Evolutionary conservation across 106 monocot species (phyloP), one percentile per base, ranked within the genome.

Genomic region (Gastrodia elata): DNA sequence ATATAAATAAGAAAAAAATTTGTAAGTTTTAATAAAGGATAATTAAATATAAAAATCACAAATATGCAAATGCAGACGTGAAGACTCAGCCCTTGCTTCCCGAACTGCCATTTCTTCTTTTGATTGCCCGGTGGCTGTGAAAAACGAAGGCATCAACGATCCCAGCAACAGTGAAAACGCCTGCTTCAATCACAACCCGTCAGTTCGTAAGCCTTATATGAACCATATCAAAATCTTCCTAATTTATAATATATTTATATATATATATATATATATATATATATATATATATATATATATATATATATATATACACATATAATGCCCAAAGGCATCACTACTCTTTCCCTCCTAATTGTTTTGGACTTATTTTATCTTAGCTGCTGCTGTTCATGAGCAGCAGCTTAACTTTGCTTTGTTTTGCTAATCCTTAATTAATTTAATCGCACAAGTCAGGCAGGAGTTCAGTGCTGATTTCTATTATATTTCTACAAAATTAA

Each of bases 141-240:
- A 92, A 92, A 3, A 87, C 72, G 71, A 92, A 87, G 11, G 92
- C 78, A 78, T 96, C 95, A 49, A 96, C 74, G 72, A 96, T 96
- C 15, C 95, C 95, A 38, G 95, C 78, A 52, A 96, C 87, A 2
- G 95, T 89, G 81, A 96, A 92, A 37, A 96, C 81, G 71, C 95
- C 95, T 96, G 86, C 30, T 36, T 40, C 2, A 69, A 40, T 40
- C 2, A 69, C 10, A 67, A 67, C 16, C 37, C 28, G n/a, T n/a
- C n/a, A n/a, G n/a, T n/a, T n/a, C n/a, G n/a, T n/a, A n/a, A n/a
- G n/a, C n/a, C n/a, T n/a, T n/a, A n/a, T n/a, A n/a, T n/a, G n/a
- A n/a, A n/a, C n/a, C n/a, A n/a, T n/a, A n/a, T n/a, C n/a, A n/a
- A n/a, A n/a, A n/a, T n/a, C n/a, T n/a, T n/a, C n/a, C n/a, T n/a